A percentile compares a stretch with the other conserved stretches of the same genome.
Evolutionary conservation across 352 stramenopile species (phyloP).

Genomic region (Phytophthora boehmeriae): DNA sequence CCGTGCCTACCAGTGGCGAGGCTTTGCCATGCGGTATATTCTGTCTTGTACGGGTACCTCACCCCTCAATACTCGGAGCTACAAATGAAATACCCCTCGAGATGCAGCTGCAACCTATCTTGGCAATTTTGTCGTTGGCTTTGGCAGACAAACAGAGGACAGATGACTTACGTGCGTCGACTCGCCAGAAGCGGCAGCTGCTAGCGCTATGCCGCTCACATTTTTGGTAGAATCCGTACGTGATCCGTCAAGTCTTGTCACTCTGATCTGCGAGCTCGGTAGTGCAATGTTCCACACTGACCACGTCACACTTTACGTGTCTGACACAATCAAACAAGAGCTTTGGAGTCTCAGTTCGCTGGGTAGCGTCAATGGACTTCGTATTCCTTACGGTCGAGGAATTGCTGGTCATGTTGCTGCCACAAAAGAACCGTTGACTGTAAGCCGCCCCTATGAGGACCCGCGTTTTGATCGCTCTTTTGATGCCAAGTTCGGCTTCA

Average conservation of each 20-base stretch:
- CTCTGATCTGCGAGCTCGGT: conserved; percentile 77
- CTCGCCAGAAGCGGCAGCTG: conserved; percentile 70
- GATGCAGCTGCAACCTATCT: conserved; percentile 53
- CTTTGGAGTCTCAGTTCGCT: conserved; percentile 76
- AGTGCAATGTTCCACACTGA: conserved; percentile 72
- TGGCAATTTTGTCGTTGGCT: conserved; percentile 49
- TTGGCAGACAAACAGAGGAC: conserved; percentile 59
- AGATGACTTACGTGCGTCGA: conserved; percentile 64
- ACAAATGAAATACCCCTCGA: conserved; percentile 18
- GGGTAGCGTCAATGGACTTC: conserved; percentile 73
- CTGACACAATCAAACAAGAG: conserved; percentile 76
- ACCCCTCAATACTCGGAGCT: conserved; percentile 26
- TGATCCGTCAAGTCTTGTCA: conserved; percentile 70
- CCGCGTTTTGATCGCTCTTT: conserved; percentile 81
- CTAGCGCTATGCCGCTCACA: conserved; percentile 68
- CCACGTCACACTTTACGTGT: conserved; percentile 75
- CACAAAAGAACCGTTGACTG: conserved; percentile 61
- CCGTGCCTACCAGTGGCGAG: conserved; percentile 45
- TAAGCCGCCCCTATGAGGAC: conserved; percentile 79
- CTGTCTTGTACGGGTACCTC: conserved; percentile 37
- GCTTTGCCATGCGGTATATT: conserved; percentile 47
- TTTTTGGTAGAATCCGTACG: conserved; percentile 70
- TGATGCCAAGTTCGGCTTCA: conserved; percentile 84
- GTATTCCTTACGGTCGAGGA: conserved; percentile 75
- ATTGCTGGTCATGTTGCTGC: conserved; percentile 74